A percentile compares a stretch with the other conserved stretches of the same genome.
Conservation (phyloP, 139 green algal species). For the Micromonas pusilla region DNA sequence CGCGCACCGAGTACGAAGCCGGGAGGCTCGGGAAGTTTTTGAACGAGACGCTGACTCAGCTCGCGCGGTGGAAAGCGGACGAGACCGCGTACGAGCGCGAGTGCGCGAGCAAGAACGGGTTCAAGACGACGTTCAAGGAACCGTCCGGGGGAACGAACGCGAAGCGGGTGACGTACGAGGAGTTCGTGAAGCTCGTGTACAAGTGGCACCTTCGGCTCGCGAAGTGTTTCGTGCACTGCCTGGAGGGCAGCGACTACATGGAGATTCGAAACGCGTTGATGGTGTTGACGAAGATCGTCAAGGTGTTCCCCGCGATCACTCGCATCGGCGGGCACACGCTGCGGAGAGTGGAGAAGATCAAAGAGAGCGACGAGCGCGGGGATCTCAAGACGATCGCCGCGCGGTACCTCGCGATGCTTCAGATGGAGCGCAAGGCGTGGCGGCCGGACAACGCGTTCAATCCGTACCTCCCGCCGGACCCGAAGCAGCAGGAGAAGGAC, state of each 20-base stretch:
- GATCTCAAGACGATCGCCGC: constrained; percentile 26
- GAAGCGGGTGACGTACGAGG: constrained; percentile 14
- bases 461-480: background rate
- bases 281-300: constrained; percentile 41
- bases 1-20: constrained; percentile 53
- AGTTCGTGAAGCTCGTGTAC: constrained; percentile 32
- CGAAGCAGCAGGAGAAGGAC: background rate
- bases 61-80: constrained; percentile 40
- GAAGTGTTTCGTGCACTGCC: constrained; percentile 34
- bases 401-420: constrained; percentile 22
- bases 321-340: background rate
- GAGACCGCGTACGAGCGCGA: constrained; percentile 33
- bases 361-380: constrained; percentile 14
- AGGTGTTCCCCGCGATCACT: constrained; percentile 27
- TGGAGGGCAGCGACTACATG: constrained; percentile 47
- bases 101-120: constrained; percentile 28
- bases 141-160: no score
- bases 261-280: constrained; percentile 47
- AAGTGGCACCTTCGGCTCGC: constrained; percentile 39
- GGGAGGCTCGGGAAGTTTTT: constrained; percentile 58
- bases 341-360: constrained; percentile 17
- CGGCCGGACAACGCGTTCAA: constrained; percentile 8
- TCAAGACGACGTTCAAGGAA: background rate
- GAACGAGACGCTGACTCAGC: constrained; percentile 39
- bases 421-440: background rate